A percentile compares a stretch with the other conserved stretches of the same genome.
These are phyloP conservation scores for Paramecium caudatum DNA, from an alignment of 73 alveolate genomes.

Conservation along the genomic window DNA sequence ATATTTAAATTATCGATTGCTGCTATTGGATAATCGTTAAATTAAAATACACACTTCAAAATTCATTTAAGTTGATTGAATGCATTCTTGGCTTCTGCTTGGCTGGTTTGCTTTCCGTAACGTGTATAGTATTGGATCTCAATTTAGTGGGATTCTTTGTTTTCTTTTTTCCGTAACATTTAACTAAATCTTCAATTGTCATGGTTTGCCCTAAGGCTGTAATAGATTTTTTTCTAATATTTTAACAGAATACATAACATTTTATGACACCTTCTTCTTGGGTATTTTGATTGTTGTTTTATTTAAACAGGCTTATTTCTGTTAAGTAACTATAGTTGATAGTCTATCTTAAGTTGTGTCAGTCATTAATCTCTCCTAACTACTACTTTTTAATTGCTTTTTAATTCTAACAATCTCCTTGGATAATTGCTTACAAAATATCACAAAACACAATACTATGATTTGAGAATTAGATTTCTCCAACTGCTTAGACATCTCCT, in stretches of 20 bases:
- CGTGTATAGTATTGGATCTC: constrained; percentile 19
- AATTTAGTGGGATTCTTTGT: constrained; percentile 1
- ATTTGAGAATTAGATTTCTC: constrained; percentile 29
- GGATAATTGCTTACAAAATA: constrained; percentile 44
- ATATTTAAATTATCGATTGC: not conserved
- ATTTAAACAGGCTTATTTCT: not conserved
- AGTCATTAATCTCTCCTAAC: constrained; percentile 62
- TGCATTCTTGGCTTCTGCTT: too few relatives aligned
- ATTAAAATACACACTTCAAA: not conserved
- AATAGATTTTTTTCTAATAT: constrained; percentile 1
- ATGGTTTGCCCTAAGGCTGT: not conserved
- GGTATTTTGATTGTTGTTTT: constrained; percentile 17
- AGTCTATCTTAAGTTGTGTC: constrained; percentile 50
- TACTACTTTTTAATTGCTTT: not conserved
- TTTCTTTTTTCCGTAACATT: constrained; percentile 23
- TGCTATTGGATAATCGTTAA: not conserved
- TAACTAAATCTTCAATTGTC: constrained; percentile 21
- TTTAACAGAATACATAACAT: not conserved
- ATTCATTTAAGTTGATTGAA: not conserved
- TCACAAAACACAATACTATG: not conserved
- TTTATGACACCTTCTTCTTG: constrained; percentile 19
- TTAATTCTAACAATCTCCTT: constrained; percentile 53
- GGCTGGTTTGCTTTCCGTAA: too few relatives aligned
- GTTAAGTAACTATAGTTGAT: not conserved
- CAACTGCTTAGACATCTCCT: not conserved